Conservation (phyloP, 2,329 filamentous ascomycete genomes). For the Fusarium hostae region DNA sequence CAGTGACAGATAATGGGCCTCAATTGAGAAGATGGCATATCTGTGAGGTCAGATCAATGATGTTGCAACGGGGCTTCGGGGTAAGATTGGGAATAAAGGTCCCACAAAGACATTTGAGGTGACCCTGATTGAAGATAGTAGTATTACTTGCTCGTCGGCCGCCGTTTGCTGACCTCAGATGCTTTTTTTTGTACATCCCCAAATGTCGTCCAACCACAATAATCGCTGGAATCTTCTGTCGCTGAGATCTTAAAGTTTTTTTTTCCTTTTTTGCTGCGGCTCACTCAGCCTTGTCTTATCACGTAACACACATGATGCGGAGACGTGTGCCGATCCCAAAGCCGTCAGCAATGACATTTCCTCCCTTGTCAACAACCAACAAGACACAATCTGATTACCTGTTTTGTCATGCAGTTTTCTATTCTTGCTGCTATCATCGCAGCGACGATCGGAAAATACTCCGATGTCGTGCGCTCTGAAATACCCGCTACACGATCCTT, state of each 20-base stretch:
- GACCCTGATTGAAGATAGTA: background rate
- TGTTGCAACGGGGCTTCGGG: background rate
- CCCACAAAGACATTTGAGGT: background rate
- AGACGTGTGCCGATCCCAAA: slow-evolving; percentile 4
- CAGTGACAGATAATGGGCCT: background rate
- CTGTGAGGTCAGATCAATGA: accelerated
- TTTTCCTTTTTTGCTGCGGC: background rate
- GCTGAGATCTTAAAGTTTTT: background rate
- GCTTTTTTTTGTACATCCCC: background rate
- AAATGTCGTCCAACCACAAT: background rate
- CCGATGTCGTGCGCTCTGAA: slow-evolving; percentile 12
- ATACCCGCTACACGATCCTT: slow-evolving; percentile 30
- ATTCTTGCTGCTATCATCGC: slow-evolving; percentile 3
- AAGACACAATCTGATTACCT: background rate
- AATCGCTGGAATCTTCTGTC: background rate
- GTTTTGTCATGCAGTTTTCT: slow-evolving; percentile 14
- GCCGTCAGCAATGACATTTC: slow-evolving; percentile 5
- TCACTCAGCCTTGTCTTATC: slow-evolving; percentile 11
- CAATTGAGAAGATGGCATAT: background rate
- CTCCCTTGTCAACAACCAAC: background rate
- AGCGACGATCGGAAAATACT: slow-evolving; percentile 15
- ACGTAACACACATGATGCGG: slow-evolving; percentile 11
- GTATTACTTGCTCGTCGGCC: background rate
- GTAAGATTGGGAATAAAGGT: background rate
- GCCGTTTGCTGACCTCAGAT: background rate